A percentile compares a stretch with the other conserved stretches of the same genome.
These are phyloP conservation scores for Penicillium verhagenii DNA, from an alignment of 495 filamentous ascomycete genomes.

Conservation along the genomic window DNA sequence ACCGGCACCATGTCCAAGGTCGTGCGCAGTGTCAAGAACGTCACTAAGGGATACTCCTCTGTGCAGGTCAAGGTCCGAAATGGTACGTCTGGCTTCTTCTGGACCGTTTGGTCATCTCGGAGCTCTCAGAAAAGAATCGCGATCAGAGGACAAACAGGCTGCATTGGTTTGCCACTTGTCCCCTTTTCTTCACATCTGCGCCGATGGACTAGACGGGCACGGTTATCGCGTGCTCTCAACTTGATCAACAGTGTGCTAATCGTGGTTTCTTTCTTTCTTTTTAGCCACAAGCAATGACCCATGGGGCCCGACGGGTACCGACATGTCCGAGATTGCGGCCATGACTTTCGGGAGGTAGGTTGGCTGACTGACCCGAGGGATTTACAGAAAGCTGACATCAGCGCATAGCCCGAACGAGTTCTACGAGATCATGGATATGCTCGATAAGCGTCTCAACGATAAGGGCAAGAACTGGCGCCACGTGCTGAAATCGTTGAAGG, in stretches of 20 bases:
- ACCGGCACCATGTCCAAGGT: conserved; percentile 83
- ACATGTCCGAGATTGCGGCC: conserved; percentile 98
- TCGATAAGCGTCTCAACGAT: conserved; percentile 98
- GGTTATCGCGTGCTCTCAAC: neutral
- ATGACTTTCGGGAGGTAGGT: conserved; percentile 94
- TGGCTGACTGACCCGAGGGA: neutral
- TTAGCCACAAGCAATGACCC: conserved; percentile 97
- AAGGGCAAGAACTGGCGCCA: conserved; percentile 99
- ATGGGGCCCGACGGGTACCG: conserved; percentile 96
- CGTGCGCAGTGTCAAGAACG: conserved; percentile 97
- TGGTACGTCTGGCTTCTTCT: conserved; percentile 60
- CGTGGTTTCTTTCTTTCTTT: neutral
- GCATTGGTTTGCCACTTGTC: neutral
- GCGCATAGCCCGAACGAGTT: conserved; percentile 82
- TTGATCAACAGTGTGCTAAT: conserved; percentile 10
- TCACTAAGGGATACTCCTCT: conserved; percentile 97
- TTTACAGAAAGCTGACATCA: conserved; percentile 14
- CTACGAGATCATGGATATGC: conserved; percentile 99
- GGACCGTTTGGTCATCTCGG: neutral
- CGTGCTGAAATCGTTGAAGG: conserved; percentile 95
- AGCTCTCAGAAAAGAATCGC: neutral
- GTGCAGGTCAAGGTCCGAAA: conserved; percentile 99
- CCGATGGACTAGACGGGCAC: neutral
- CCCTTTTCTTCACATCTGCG: neutral
- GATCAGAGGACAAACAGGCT: neutral